Evolutionary conservation across 1,139 yeast genomes (phyloP), one percentile per base, ranked within the genome.

Genomic region (Meyerozyma guilliermondii): DNA sequence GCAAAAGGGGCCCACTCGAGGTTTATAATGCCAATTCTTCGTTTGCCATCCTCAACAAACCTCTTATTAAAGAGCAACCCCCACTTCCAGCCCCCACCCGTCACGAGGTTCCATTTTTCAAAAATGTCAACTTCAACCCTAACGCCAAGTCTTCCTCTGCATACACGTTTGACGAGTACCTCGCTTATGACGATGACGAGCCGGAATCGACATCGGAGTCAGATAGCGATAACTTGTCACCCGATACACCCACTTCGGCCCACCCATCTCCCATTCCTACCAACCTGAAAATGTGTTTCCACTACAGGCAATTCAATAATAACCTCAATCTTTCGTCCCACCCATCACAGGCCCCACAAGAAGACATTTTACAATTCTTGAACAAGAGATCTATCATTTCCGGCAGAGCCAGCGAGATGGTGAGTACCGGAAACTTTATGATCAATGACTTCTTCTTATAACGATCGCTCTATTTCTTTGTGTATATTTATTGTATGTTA

Each of bases 371-470:
- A 39, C 63, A 60, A 50, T 58, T 66, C 40, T 61, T 76, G 51
- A 76, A 75, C 53, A 67, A 70, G 46, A 62, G 74, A 44, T 68
- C 76, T 43, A 60, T 76, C 42, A 58, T 72, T 49, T 62, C 75
- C 31, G 81, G 81, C 43, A 71, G 67, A 51, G 78, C 79, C 42
- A 70, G 78, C 47, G 81, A 76, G 58, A 76, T 76, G 76, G 74
- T 77, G 43, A 72, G 79, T 45, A 65, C 76, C 38, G 77, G 78
- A 33, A 68, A 66, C 45, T 68, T 76, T 49, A 57, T 73, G 49
- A 64, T 73, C 52, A 72, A 73, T 53, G 80, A 76, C 50, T 74
- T 74, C 53, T 68, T 68, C 54, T 65, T 72, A 52, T 71, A 40
- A 46, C 24, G 36, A 33, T 18, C 24, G 24, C 33, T 33, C 36